These are phyloP conservation scores for Gnomoniopsis sp. DNA, from an alignment of 2,329 filamentous ascomycete genomes.

Conservation along the genomic window DNA sequence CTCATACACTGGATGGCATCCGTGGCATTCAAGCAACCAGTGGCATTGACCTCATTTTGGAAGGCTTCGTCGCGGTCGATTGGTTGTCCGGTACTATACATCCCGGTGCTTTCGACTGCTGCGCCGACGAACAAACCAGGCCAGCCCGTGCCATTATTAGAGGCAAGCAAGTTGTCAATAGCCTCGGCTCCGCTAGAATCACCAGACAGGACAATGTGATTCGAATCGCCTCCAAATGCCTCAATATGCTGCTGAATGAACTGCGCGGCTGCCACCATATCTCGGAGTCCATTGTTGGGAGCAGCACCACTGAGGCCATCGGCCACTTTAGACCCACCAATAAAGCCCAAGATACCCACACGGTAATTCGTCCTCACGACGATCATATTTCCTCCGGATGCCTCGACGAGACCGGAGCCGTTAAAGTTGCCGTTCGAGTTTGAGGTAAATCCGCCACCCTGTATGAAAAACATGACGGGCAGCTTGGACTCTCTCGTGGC, in stretches of 20 bases:
- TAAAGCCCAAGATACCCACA: conserved; percentile 9
- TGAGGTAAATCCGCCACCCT: conserved; percentile 2
- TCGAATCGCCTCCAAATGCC: conserved; percentile 40
- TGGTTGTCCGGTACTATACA: not conserved
- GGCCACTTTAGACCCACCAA: not conserved
- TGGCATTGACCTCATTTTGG: conserved; percentile 1
- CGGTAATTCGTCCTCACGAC: conserved; percentile 10
- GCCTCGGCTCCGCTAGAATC: conserved; percentile 1
- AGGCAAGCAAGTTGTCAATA: conserved; percentile 6
- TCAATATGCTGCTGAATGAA: conserved; percentile 47
- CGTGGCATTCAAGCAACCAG: not conserved
- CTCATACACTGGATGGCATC: conserved; percentile 8
- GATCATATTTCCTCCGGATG: conserved; percentile 5
- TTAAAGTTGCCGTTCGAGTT: conserved; percentile 14
- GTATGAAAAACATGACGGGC: conserved; percentile 9
- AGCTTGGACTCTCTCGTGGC: conserved; percentile 2
- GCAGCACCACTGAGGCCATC: not conserved
- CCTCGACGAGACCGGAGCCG: conserved; percentile 6
- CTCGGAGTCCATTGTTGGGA: conserved; percentile 4
- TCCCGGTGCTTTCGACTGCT: conserved; percentile 4
- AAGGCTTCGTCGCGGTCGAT: conserved; percentile 4
- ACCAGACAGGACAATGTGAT: conserved; percentile 14
- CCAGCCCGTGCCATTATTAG: conserved; percentile 6
- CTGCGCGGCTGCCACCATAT: conserved; percentile 30
- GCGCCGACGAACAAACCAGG: conserved; percentile 4